These are phyloP conservation scores for Psilocybe cubensis DNA, from an alignment of 768 basidiomycete species.

Conservation along the genomic window DNA sequence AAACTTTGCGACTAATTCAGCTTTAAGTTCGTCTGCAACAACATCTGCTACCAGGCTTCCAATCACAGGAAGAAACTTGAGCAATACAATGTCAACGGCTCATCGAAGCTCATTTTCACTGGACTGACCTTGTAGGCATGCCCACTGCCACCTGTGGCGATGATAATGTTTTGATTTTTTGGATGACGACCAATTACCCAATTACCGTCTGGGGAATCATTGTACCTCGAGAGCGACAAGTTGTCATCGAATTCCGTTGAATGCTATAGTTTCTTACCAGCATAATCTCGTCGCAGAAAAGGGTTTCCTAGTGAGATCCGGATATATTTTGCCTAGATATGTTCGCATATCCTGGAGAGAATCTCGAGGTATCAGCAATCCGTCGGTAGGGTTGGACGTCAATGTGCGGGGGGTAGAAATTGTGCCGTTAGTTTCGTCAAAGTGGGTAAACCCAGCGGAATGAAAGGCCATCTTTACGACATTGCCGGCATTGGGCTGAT, in stretches of 20 bases:
- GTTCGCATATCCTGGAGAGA: constrained; percentile 54
- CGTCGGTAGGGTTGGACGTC: constrained; percentile 58
- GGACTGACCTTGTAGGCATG: constrained; percentile 79
- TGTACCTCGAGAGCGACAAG: constrained; percentile 63
- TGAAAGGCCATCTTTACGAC: constrained; percentile 84
- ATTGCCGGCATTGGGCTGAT: constrained; percentile 67
- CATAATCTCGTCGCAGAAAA: constrained; percentile 81
- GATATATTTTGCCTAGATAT: constrained; percentile 64
- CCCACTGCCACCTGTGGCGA: constrained; percentile 90
- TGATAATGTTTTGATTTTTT: constrained; percentile 57
- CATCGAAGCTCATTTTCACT: background rate
- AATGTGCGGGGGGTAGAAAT: constrained; percentile 83
- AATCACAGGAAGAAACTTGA: constrained; percentile 87
- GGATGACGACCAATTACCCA: constrained; percentile 86
- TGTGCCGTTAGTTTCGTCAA: constrained; percentile 29
- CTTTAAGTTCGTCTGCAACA: constrained; percentile 64
- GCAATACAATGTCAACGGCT: constrained; percentile 3
- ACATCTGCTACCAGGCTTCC: constrained; percentile 77
- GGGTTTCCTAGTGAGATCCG: constrained; percentile 73
- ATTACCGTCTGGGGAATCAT: constrained; percentile 83
- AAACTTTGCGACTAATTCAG: constrained; percentile 60
- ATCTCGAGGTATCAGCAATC: constrained; percentile 66
- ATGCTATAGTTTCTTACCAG: constrained; percentile 58
- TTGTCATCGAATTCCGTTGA: constrained; percentile 4
- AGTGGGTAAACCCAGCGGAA: constrained; percentile 69